Evolutionary conservation across 176 grass and related monocot species (phyloP).

Genomic region (Triticum timopheevii): DNA sequence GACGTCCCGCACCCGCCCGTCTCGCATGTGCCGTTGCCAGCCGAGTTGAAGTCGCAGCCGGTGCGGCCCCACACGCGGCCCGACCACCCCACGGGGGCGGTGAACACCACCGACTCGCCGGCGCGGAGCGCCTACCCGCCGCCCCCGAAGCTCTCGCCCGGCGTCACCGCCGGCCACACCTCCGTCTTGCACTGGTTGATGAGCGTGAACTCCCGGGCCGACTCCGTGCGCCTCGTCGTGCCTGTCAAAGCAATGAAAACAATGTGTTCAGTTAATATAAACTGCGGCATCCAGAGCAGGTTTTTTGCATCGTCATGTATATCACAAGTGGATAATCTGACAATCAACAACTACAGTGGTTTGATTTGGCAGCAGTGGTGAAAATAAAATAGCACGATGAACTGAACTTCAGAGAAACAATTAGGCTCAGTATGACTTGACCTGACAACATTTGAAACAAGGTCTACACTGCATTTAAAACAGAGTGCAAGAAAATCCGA

Average conservation of each 20-base stretch:
- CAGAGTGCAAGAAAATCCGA: too few species aligned
- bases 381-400: background rate
- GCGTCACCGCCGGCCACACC: conserved; percentile 72
- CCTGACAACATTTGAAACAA: background rate
- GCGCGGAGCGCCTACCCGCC: conserved; percentile 61
- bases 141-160: conserved; percentile 64
- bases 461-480: background rate
- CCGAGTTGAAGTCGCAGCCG: conserved; percentile 57
- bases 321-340: too few species aligned
- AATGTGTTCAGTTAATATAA: too few species aligned
- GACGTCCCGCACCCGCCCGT: conserved; percentile 58
- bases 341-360: background rate
- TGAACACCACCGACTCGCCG: conserved; percentile 70
- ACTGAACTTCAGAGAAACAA: background rate
- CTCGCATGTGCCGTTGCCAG: conserved; percentile 60
- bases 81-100: conserved; percentile 57
- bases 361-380: background rate
- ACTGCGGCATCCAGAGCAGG: too few species aligned
- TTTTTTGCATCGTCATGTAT: too few species aligned
- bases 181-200: conserved; percentile 78
- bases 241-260: too few species aligned
- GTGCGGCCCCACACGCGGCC: conserved; percentile 89
- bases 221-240: conserved; percentile 29
- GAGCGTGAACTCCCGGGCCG: conserved; percentile 63
- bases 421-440: background rate